Evolutionary conservation across 2,329 filamentous ascomycete species (phyloP), one percentile per base, ranked within the genome.

Genomic region (Diatrype stigma): DNA sequence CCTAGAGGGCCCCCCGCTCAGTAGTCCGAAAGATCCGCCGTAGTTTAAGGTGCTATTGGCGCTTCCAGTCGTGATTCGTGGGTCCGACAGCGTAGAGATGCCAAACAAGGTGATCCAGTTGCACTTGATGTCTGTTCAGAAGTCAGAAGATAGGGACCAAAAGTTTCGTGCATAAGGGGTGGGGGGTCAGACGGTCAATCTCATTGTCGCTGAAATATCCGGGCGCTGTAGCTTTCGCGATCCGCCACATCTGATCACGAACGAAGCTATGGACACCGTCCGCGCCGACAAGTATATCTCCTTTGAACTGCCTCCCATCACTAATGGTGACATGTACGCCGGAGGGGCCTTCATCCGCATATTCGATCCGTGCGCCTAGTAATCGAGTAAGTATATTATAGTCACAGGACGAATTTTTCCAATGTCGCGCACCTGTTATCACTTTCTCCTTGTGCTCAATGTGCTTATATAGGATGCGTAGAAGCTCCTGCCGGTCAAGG

Each of bases 371-470:
- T 22, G 52, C n/a, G 53, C 60, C n/a, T 46, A 56, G 19, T n/a
- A n/a, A 59, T 59, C 2, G 50, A 51, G 21, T 60, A 26, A 48
- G 46, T 32, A 35, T 16, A 19, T 11, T 8, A 21, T n/a, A n/a
- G n/a, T 37, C 47, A 2, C 54, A n/a, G 44, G 16, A n/a, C 50
- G 55, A 6, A 50, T 48, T 23, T 69, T 56, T 6, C 51, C 56
- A 10, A 55, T 47, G 45, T 12, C n/a, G 12, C 23, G 58, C 55
- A 16, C 56, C 58, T 1, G 58, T 61, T 16, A 60, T 42, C 6
- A 68, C 52, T 10, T 65, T 68, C 2, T 57, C 54, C 44, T 63
- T 65, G 30, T 62, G 47, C 26, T 26, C 37, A 23, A 60, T 38
- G 21, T 51, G 44, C 19, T 52, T 46, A 42, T 62, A 58, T 2